Percentiles rank a stretch among this genome's conserved stretches.
Conservation (phyloP, 2,329 filamentous ascomycete genomes). For the Lecanicillium sp. region DNA sequence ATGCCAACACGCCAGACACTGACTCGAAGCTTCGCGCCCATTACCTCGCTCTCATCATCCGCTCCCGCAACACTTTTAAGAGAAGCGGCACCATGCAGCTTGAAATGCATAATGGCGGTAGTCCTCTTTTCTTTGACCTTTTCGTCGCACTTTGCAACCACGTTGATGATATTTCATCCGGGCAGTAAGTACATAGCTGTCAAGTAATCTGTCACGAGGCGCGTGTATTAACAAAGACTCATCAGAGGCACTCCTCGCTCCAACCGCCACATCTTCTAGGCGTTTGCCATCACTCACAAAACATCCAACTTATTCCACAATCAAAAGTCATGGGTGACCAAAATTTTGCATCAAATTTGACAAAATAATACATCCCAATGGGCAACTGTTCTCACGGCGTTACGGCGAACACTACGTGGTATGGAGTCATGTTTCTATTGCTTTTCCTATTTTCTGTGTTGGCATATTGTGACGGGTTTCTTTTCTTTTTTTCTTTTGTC, state of each 20-base stretch:
- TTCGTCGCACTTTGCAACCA: slow-evolving; percentile 92
- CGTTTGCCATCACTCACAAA: neutral
- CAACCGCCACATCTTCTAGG: slow-evolving; percentile 30
- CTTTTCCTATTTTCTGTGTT: slow-evolving; percentile 3
- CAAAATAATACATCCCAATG: neutral
- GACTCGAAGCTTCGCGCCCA: slow-evolving; percentile 89
- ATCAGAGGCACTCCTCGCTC: slow-evolving; percentile 35
- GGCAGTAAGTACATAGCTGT: slow-evolving; percentile 35
- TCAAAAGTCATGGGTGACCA: slow-evolving; percentile 5
- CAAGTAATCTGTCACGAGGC: neutral
- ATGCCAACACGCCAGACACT: slow-evolving; percentile 77
- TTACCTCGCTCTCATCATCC: slow-evolving; percentile 87
- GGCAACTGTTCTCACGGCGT: slow-evolving; percentile 7
- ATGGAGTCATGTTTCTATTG: slow-evolving; percentile 6
- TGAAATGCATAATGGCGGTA: slow-evolving; percentile 84
- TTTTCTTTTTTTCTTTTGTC: neutral
- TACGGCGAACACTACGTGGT: neutral
- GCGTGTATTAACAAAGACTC: slow-evolving; percentile 5
- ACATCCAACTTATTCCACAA: neutral
- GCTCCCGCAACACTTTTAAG: slow-evolving; percentile 82
- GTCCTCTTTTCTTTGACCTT: slow-evolving; percentile 79
- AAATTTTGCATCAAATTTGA: too few relatives aligned
- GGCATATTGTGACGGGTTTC: slow-evolving; percentile 2
- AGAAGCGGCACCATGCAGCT: slow-evolving; percentile 90
- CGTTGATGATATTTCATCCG: slow-evolving; percentile 59